phyloP scores from a whole-genome alignment of 768 basidiomycete species.

The Holtermanniella nyarrowii region DNA sequence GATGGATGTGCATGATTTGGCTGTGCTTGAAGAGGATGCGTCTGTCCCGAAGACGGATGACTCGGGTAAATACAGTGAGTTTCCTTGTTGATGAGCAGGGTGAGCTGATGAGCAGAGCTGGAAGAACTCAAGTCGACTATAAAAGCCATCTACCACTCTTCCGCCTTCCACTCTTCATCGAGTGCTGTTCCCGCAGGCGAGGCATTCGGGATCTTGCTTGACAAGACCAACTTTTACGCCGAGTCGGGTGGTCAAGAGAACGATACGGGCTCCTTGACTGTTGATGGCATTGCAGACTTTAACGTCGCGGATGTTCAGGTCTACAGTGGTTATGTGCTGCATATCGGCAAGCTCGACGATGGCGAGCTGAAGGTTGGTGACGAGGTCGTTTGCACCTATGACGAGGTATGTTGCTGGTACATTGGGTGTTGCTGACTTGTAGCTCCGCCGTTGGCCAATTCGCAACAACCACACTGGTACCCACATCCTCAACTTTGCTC shows the following conservation, averaged over 20 bases:
- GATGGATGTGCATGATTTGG: slow-evolving; percentile 92
- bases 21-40: slow-evolving; percentile 64
- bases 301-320: slow-evolving; percentile 86
- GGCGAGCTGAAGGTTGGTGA: slow-evolving; percentile 69
- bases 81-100: not conserved
- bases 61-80: slow-evolving; percentile 75
- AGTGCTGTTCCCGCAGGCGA: slow-evolving; percentile 54
- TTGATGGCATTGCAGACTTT: slow-evolving; percentile 85
- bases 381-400: slow-evolving; percentile 78
- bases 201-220: slow-evolving; percentile 75
- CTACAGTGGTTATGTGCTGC: slow-evolving; percentile 90
- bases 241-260: slow-evolving; percentile 96
- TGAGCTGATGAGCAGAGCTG: slow-evolving; percentile 46
- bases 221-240: slow-evolving; percentile 91
- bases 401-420: too few relatives aligned
- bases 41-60: slow-evolving; percentile 86
- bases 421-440: not conserved
- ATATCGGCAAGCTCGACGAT: slow-evolving; percentile 82
- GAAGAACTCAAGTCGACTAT: slow-evolving; percentile 67
- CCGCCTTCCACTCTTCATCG: slow-evolving; percentile 62
- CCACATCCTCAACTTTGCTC: slow-evolving; percentile 87
- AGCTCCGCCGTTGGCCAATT: slow-evolving; percentile 88
- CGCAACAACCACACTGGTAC: slow-evolving; percentile 98
- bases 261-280: slow-evolving; percentile 88
- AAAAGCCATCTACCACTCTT: slow-evolving; percentile 75